Evolutionary conservation across 2,329 filamentous ascomycete species (phyloP).

Genomic region (Fusarium palustre): DNA sequence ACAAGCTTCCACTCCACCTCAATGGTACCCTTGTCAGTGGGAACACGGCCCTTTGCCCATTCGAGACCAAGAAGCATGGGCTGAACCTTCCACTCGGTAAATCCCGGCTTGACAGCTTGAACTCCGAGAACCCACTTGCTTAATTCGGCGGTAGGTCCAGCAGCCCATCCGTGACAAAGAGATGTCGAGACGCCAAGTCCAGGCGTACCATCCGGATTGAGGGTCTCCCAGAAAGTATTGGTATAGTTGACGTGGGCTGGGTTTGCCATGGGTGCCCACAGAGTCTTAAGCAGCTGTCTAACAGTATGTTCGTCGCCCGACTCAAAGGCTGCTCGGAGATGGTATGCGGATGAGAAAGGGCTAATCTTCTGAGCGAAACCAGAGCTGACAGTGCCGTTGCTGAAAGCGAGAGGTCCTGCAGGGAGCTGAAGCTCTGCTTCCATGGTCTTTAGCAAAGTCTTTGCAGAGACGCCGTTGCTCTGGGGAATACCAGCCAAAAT

Average conservation of each 20-base stretch:
- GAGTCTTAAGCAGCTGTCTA: neutral
- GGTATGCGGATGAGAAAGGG: conserved; percentile 1
- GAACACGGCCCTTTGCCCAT: conserved; percentile 4
- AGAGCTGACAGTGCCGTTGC: neutral
- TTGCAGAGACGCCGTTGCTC: neutral
- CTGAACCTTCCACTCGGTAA: neutral
- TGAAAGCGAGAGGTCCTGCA: neutral
- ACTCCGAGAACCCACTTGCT: neutral
- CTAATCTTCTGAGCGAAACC: conserved; percentile 19
- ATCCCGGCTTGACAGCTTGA: neutral
- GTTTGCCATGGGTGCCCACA: neutral
- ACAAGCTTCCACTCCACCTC: conserved; percentile 5
- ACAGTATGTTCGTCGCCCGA: accelerated
- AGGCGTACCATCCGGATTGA: neutral
- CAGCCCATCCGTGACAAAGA: conserved; percentile 2
- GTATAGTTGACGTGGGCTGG: neutral
- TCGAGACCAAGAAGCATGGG: neutral
- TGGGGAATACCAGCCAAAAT: neutral
- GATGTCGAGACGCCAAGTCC: neutral
- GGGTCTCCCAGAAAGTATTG: conserved; percentile 15
- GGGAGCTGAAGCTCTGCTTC: neutral
- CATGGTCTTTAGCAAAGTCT: neutral
- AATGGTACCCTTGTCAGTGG: neutral
- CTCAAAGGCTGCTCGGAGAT: neutral
- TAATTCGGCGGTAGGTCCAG: conserved; percentile 2